phyloP scores from a whole-genome alignment of 1,139 yeast genomes.

The Magnusiomyces magnusii region DNA sequence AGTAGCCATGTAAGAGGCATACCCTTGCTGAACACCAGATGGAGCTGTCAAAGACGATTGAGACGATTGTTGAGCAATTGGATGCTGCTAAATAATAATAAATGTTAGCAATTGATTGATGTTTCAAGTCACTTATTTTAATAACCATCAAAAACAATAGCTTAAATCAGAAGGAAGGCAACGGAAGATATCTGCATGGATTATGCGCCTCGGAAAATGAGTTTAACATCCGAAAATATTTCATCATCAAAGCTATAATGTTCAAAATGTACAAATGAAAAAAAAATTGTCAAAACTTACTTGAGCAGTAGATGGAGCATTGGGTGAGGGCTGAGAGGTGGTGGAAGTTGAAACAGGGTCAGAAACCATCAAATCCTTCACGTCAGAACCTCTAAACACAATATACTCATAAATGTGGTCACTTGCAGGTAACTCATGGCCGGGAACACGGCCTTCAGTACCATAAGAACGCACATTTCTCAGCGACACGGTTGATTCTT shows the following conservation, averaged over 20 bases:
- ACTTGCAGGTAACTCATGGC: constrained; percentile 61
- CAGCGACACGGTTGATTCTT: constrained; percentile 84
- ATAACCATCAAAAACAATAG: neutral
- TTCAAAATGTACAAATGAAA: neutral
- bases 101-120: constrained; percentile 1
- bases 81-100: neutral
- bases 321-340: neutral
- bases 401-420: constrained; percentile 69
- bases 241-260: constrained; percentile 11
- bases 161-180: constrained; percentile 16
- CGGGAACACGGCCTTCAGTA: constrained; percentile 83
- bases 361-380: constrained; percentile 77
- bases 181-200: constrained; percentile 16
- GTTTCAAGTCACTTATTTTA: neutral
- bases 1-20: constrained; percentile 4
- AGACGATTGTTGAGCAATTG: no score
- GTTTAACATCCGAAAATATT: constrained; percentile 16
- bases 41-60: neutral
- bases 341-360: constrained; percentile 35
- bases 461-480: constrained; percentile 80
- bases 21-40: neutral
- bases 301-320: neutral
- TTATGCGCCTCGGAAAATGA: constrained; percentile 13
- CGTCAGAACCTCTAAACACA: constrained; percentile 88
- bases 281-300: neutral